A percentile compares a stretch with the other conserved stretches of the same genome.
phyloP scores from a whole-genome alignment of 2,329 filamentous ascomycete genomes.

The Trichoderma semiorbis region DNA sequence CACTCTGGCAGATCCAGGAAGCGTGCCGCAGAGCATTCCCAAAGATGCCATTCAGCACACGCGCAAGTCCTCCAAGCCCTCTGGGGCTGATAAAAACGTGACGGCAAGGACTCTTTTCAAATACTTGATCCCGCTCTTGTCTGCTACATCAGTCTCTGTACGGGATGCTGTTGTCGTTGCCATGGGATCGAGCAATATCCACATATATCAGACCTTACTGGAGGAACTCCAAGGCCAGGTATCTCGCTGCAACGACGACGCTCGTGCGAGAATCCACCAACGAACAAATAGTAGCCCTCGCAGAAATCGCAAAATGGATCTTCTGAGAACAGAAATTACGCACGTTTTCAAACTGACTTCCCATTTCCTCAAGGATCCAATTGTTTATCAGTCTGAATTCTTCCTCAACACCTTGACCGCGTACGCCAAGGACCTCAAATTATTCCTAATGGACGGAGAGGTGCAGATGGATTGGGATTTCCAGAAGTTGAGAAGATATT shows the following conservation, averaged over 20 bases:
- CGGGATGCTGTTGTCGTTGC: constrained; percentile 87
- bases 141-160: constrained; percentile 74
- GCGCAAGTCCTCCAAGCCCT: constrained; percentile 72
- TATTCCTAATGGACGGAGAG: constrained; percentile 92
- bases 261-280: constrained; percentile 80
- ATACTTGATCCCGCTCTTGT: constrained; percentile 82
- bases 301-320: constrained; percentile 78
- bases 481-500: constrained; percentile 85
- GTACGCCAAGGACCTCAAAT: constrained; percentile 87
- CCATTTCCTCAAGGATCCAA: constrained; percentile 75
- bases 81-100: constrained; percentile 71
- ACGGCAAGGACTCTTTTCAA: constrained; percentile 88
- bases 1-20: constrained; percentile 80
- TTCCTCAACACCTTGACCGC: constrained; percentile 82
- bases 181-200: constrained; percentile 90
- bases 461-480: constrained; percentile 95
- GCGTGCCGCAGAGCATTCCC: constrained; percentile 36
- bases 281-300: constrained; percentile 79
- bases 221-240: constrained; percentile 88
- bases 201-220: constrained; percentile 85
- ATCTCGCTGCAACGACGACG: constrained; percentile 81
- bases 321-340: constrained; percentile 88
- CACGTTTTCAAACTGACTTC: constrained; percentile 94
- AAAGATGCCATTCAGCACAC: constrained; percentile 65
- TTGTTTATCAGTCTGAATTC: constrained; percentile 83